Base-by-base conservation (phyloP, 768 basidiomycete species). In the Albatrellus ellisii region DNA sequence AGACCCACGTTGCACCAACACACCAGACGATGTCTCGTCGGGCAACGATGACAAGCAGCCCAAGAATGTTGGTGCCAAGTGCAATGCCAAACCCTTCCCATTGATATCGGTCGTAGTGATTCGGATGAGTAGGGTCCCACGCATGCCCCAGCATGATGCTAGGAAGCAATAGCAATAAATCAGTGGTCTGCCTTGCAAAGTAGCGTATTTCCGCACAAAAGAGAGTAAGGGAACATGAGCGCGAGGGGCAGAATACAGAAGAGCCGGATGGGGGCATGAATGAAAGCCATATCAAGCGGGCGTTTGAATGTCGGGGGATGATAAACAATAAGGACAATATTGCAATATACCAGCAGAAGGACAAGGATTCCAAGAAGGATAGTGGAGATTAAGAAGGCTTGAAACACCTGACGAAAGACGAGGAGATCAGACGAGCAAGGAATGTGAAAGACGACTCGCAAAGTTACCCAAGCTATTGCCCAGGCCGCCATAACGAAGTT, bases 231-330 rank as follows among this genome's bases (percentile, higher is more conserved):
- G 46, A 87, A 77, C 44, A 82, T 61, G 26, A 82, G 61, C 3
- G 59, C 60, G 21, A 79, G 56, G 2, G 75, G 72, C 2, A 79
- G 46, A 9, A 63, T 52, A 42, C 67, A 53, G 54, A 81, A 81
- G 45, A 88, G 77, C 2, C 85, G 69, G 41, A 94, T 65, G 0
- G 92, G 92, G 0, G 85, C 83, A 51, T 95, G 91, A 43, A 95
- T 85, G 49, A 92, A 77, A 0, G 78, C 68, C 26, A 74, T 76
- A 57, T 91, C 88, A 29, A 92, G 58, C 0, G 86, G 87, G 1
- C 77, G 45, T 24, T 62, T 56, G 18, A 62, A 62, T 0, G 64
- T 70, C 0, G 81, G 80, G 0, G 68, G 59, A 36, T 82, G 81
- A 54, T 91, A 88, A 12, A 79, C 62, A 32, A 90, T 63, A 5